Percentiles rank a stretch among this genome's conserved stretches.
Conservation (phyloP, 2,329 filamentous ascomycete species). For the Truncatella angustata region DNA sequence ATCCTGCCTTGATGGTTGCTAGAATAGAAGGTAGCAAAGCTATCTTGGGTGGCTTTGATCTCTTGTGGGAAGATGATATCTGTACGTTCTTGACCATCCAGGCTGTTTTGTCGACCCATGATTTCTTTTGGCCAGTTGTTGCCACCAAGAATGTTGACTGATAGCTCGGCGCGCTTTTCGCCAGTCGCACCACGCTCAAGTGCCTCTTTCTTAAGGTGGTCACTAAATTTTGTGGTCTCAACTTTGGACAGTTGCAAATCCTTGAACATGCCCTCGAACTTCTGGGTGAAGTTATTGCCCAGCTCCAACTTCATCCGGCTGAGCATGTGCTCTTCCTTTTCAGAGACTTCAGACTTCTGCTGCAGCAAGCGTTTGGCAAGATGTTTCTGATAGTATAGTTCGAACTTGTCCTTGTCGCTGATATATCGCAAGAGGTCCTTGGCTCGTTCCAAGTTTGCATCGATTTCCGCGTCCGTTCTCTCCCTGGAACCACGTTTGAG, state of each 20-base stretch:
- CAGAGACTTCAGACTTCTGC: constrained; percentile 84
- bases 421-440: constrained; percentile 86
- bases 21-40: constrained; percentile 86
- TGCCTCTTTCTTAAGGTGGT: constrained; percentile 61
- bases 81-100: constrained; percentile 41
- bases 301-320: constrained; percentile 96
- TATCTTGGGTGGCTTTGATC: constrained; percentile 73
- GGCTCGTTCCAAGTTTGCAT: constrained; percentile 81
- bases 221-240: constrained; percentile 73
- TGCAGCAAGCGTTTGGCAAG: constrained; percentile 83
- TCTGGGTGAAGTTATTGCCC: constrained; percentile 88
- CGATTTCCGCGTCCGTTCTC: constrained; percentile 86
- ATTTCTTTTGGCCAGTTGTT: constrained; percentile 95
- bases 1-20: constrained; percentile 84
- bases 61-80: constrained; percentile 72
- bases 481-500: constrained; percentile 91
- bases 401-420: constrained; percentile 89
- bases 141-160: constrained; percentile 82
- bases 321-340: constrained; percentile 94
- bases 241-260: constrained; percentile 89
- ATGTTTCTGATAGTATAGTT: constrained; percentile 98
- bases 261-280: constrained; percentile 96
- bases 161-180: constrained; percentile 70
- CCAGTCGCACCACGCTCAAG: constrained; percentile 49
- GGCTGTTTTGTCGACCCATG: constrained; percentile 62